Percentiles rank a stretch among this genome's conserved stretches.
These are phyloP conservation scores for Oryza longistaminata DNA, from an alignment of 176 grass and related monocot genomes.

Conservation along the genomic window DNA sequence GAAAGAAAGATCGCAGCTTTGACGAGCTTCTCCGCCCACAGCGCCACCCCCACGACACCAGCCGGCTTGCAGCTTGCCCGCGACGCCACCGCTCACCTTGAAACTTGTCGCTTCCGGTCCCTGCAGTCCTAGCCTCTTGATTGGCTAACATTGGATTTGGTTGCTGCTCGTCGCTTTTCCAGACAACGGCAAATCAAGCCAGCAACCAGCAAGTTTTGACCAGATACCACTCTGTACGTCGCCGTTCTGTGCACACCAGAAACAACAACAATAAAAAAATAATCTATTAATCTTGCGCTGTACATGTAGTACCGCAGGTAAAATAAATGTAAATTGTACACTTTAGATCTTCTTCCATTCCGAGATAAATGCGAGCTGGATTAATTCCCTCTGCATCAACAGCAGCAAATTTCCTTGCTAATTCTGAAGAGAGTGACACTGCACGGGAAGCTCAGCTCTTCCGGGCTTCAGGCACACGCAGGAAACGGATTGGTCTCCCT, in stretches of 20 bases:
- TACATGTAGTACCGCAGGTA: not conserved
- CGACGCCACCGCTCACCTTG: too few relatives aligned
- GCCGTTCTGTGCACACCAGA: not conserved
- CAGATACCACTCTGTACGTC: not conserved
- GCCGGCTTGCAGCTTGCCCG: too few relatives aligned
- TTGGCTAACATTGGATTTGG: too few relatives aligned
- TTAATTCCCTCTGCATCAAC: not conserved
- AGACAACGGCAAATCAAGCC: not conserved
- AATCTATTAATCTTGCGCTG: too few relatives aligned
- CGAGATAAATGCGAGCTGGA: not conserved
- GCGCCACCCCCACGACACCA: too few relatives aligned
- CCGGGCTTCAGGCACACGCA: not conserved
- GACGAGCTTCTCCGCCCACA: too few relatives aligned
- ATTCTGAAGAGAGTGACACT: not conserved
- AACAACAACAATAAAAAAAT: not conserved
- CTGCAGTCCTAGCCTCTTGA: too few relatives aligned
- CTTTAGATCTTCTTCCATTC: not conserved
- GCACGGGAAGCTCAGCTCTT: not conserved
- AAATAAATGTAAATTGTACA: not conserved
- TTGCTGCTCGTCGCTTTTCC: too few relatives aligned
- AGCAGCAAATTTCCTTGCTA: not conserved
- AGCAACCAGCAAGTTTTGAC: slow-evolving; percentile 18
- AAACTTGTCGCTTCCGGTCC: too few relatives aligned
- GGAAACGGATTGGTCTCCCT: slow-evolving; percentile 18
- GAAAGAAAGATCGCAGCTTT: too few relatives aligned